A percentile compares a stretch with the other conserved stretches of the same genome.
phyloP scores from a whole-genome alignment of 2,329 filamentous ascomycete species.

The Westerdykella aurantiaca region DNA sequence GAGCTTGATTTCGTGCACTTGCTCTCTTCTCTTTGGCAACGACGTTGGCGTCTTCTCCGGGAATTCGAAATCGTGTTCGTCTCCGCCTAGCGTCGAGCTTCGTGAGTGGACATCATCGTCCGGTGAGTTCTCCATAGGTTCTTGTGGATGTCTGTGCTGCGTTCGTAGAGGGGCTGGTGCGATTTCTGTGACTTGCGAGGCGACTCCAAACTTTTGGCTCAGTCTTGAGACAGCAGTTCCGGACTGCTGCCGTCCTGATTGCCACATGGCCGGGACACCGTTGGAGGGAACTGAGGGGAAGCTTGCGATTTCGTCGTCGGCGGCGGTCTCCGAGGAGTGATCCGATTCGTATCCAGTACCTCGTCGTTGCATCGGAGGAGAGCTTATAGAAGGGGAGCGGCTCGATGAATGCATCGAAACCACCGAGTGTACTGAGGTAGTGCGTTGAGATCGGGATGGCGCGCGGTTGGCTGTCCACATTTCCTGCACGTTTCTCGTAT shows the following conservation, averaged over 20 bases:
- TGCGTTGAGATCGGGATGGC: conserved; percentile 22
- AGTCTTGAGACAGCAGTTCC: conserved; percentile 16
- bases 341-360: conserved; percentile 29
- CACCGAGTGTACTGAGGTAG: conserved; percentile 28
- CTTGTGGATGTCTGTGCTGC: conserved; percentile 7
- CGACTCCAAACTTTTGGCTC: conserved; percentile 19
- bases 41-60: conserved; percentile 27
- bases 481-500: conserved; percentile 9
- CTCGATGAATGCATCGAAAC: conserved; percentile 24
- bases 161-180: conserved; percentile 10
- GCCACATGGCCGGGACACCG: conserved; percentile 26
- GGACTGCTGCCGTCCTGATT: conserved; percentile 14
- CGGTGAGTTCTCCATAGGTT: conserved; percentile 9
- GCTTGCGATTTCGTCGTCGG: conserved; percentile 19
- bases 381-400: conserved; percentile 21
- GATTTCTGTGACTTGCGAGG: conserved; percentile 9
- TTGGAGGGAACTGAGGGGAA: conserved; percentile 11
- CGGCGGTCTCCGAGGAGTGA: conserved; percentile 24
- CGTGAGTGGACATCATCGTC: conserved; percentile 31
- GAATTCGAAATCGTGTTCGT: conserved; percentile 25
- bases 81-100: conserved; percentile 29
- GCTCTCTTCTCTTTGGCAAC: conserved; percentile 9
- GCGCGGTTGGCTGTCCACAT: conserved; percentile 33
- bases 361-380: conserved; percentile 19
- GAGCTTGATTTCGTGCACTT: conserved; percentile 6